Base-by-base conservation (phyloP, 2,329 filamentous ascomycete species). In the Aureobasidium sp. region DNA sequence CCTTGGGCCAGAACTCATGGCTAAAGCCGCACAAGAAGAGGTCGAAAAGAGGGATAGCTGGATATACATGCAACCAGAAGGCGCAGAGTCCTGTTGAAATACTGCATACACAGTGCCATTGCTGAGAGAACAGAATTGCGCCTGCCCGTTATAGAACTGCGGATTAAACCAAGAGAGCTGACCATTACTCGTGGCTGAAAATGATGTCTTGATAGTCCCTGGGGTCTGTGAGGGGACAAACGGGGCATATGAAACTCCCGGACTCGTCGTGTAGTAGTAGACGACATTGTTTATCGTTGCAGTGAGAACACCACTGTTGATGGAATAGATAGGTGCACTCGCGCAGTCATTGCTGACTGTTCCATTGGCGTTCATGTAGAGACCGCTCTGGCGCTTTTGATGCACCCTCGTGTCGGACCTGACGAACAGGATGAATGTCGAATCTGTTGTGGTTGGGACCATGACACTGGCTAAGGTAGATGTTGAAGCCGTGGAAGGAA, bases 291-390 rank as follows among this genome's bases (percentile, higher is more conserved):
- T 64, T 22, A 68, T 64, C 17, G 65, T 70, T 2, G 69, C 68
- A 11, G 67, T 70, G 6, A 72, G 64, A 44, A 64, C 57, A n/a
- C 70, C 70, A 34, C 66, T 65, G 15, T 36, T 62, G 17, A 69
- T 68, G 1, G 68, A 62, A 55, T 71, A 71, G 27, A 70, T 65
- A 2, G 69, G 69, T 11, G 66, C 66, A 14, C 64, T 64, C 15
- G 68, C 67, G 57, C 70, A 71, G 47, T 72, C 69, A 48, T 70
- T 70, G 9, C 68, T 69, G n/a, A 67, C 64, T n/a, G 67, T 67
- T 11, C 70, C 70, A 31, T 68, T 65, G 22, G 66, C 65, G 20
- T 55, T 62, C 29, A 72, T 64, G 52, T 67, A 72, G 31, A 65
- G 63, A 7, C 63, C 62, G 0, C 60, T 62, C 36, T 70, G 68